Evolutionary conservation across 139 green algal genomes (phyloP).

Genomic region (Axilococcus clingmanii): DNA sequence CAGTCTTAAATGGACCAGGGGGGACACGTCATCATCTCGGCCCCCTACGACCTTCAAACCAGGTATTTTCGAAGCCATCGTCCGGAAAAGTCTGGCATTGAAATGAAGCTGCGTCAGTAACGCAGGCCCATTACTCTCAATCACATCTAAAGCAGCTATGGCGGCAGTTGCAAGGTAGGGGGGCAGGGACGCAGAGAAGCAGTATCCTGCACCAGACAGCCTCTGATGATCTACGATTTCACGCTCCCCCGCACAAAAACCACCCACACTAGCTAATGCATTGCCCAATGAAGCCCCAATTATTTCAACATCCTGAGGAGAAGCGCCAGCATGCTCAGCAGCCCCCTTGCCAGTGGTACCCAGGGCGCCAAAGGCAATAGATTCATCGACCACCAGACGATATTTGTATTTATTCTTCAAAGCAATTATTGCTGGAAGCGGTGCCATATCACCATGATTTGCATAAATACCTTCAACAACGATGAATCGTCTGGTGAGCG

Average conservation of each 20-base stretch:
- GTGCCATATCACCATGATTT: constrained; percentile 72
- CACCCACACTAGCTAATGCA: constrained; percentile 73
- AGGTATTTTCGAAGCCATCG: constrained; percentile 26
- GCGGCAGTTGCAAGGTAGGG: constrained; percentile 75
- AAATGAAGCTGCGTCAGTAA: constrained; percentile 9
- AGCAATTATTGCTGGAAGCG: constrained; percentile 59
- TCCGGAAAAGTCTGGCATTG: constrained; percentile 33
- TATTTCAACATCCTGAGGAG: constrained; percentile 71
- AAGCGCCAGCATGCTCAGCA: constrained; percentile 70
- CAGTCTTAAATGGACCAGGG: constrained; percentile 54
- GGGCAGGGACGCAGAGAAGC: constrained; percentile 90
- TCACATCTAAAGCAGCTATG: constrained; percentile 29
- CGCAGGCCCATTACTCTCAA: constrained; percentile 15
- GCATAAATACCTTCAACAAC: constrained; percentile 89
- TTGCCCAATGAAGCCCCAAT: constrained; percentile 75
- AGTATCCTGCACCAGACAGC: constrained; percentile 82
- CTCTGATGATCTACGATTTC: constrained; percentile 91
- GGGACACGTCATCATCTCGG: constrained; percentile 19
- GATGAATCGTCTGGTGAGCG: constrained; percentile 83
- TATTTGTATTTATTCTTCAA: constrained; percentile 79
- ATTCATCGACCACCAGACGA: constrained; percentile 93
- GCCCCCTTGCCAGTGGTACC: constrained; percentile 71
- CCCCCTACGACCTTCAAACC: constrained; percentile 35
- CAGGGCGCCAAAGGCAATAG: constrained; percentile 78
- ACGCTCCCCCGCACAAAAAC: constrained; percentile 61